These are phyloP conservation scores for Primulina eburnea DNA, from an alignment of 257 asterid genomes.

Conservation along the genomic window DNA sequence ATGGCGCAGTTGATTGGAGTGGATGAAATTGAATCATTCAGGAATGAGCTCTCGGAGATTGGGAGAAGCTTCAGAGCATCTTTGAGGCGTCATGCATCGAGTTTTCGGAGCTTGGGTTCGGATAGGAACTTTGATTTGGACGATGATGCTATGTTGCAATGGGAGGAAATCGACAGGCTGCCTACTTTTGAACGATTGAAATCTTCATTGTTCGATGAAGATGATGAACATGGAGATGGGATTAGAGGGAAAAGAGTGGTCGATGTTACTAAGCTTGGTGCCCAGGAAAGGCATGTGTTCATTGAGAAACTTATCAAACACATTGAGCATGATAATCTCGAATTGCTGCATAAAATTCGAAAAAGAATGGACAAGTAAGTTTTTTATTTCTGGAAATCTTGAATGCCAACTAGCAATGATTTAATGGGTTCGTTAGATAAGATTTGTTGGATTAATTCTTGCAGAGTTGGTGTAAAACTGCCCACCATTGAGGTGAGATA, in stretches of 20 bases:
- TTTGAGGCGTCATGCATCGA: slow-evolving; percentile 20
- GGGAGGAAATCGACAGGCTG: slow-evolving; percentile 43
- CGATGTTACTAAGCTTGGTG: slow-evolving; percentile 47
- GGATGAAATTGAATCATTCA: slow-evolving; percentile 41
- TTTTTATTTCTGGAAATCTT: neutral
- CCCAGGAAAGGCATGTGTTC: slow-evolving; percentile 40
- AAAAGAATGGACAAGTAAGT: slow-evolving; percentile 43
- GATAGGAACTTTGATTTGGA: slow-evolving; percentile 25
- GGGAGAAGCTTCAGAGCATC: slow-evolving; percentile 40
- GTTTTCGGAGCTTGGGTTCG: slow-evolving; percentile 33
- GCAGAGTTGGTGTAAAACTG: slow-evolving; percentile 33
- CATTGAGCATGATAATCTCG: slow-evolving; percentile 45
- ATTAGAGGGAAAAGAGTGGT: slow-evolving; percentile 31
- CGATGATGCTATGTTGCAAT: slow-evolving; percentile 32
- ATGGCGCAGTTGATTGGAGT: slow-evolving; percentile 38
- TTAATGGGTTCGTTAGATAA: neutral
- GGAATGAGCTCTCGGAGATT: slow-evolving; percentile 32
- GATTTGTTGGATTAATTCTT: neutral
- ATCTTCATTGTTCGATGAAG: slow-evolving; percentile 37
- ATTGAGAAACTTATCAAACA: slow-evolving; percentile 47
- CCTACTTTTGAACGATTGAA: slow-evolving; percentile 44
- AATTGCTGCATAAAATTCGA: slow-evolving; percentile 44
- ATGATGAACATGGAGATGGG: slow-evolving; percentile 19
- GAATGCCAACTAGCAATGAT: neutral
- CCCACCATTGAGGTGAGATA: slow-evolving; percentile 38